Evolutionary conservation across 371 early-diverging fungal species (phyloP).

Genomic region (Rhizopus arrhizus): DNA sequence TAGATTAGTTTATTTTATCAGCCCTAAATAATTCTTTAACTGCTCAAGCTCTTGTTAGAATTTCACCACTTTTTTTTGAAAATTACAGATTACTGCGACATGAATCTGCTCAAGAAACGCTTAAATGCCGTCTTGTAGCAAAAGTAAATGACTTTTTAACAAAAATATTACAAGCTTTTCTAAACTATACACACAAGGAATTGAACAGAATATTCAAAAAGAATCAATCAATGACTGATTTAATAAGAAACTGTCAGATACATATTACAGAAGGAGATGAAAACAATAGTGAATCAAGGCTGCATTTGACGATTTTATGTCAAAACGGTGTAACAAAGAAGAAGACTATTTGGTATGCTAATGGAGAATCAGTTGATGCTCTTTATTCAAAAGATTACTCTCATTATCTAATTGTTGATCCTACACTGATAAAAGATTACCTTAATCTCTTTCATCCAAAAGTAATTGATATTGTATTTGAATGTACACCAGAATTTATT

Average conservation of each 20-base stretch:
- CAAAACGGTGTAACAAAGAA: slow-evolving; percentile 20
- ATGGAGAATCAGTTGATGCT: slow-evolving; percentile 6
- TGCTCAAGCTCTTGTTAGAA: slow-evolving; percentile 17
- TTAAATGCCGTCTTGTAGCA: slow-evolving; percentile 8
- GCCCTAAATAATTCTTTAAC: slow-evolving; percentile 18
- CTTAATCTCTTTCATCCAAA: slow-evolving; percentile 8
- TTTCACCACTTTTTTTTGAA: slow-evolving; percentile 21
- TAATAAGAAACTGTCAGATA: slow-evolving; percentile 8
- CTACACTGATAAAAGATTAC: slow-evolving; percentile 3
- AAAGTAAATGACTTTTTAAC: slow-evolving; percentile 2
- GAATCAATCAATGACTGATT: background rate
- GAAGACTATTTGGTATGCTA: slow-evolving; percentile 15
- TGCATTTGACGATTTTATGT: slow-evolving; percentile 8
- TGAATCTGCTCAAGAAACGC: background rate
- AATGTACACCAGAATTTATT: slow-evolving; percentile 5
- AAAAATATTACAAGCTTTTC: background rate
- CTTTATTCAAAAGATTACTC: slow-evolving; percentile 7
- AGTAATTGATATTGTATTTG: slow-evolving; percentile 7
- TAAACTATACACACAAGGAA: background rate
- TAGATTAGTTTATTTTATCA: slow-evolving; percentile 19
- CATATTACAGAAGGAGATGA: slow-evolving; percentile 1
- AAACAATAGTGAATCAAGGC: background rate
- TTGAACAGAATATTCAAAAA: slow-evolving; percentile 22
- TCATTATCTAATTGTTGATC: background rate
- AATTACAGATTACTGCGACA: slow-evolving; percentile 12